Evolutionary conservation across 371 early-diverging fungal species (phyloP).

Genomic region (Syncephalis plumigaleata): DNA sequence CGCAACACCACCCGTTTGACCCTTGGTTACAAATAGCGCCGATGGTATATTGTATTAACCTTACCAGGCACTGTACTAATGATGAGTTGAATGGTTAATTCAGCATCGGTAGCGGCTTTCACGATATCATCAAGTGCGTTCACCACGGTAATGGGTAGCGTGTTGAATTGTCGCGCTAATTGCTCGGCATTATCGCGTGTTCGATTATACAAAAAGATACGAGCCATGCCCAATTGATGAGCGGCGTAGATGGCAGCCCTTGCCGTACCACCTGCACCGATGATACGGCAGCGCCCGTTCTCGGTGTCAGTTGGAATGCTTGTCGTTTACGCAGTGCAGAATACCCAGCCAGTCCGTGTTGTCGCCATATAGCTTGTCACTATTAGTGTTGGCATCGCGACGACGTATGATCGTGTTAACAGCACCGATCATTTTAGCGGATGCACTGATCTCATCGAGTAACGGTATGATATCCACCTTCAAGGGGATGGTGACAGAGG

Average conservation of each 20-base stretch:
- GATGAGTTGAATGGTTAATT: conserved; percentile 14
- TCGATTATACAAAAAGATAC: conserved; percentile 75
- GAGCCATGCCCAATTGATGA: conserved; percentile 43
- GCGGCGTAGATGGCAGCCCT: conserved; percentile 84
- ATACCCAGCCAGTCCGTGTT: conserved; percentile 95
- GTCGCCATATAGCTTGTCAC: conserved; percentile 48
- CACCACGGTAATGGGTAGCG: conserved; percentile 12
- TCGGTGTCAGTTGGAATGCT: neutral
- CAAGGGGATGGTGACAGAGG: conserved; percentile 88
- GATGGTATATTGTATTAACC: conserved; percentile 41
- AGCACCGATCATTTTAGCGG: conserved; percentile 75
- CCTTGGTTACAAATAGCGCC: conserved; percentile 21
- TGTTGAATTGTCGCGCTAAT: conserved; percentile 46
- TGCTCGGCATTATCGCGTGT: conserved; percentile 53
- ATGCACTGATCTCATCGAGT: conserved; percentile 46
- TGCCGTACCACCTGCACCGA: conserved; percentile 95
- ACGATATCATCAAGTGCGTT: conserved; percentile 5
- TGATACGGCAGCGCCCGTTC: conserved; percentile 33
- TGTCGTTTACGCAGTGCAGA: conserved; percentile 13
- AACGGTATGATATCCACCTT: conserved; percentile 69
- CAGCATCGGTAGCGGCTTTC: conserved; percentile 1
- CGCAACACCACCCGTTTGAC: conserved; percentile 41
- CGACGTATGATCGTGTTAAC: conserved; percentile 68
- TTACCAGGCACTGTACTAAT: conserved; percentile 73
- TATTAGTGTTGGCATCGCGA: conserved; percentile 13